Evolutionary conservation across 2,329 filamentous ascomycete species (phyloP), one percentile per base, ranked within the genome.

Genomic region (Hortaea werneckii): DNA sequence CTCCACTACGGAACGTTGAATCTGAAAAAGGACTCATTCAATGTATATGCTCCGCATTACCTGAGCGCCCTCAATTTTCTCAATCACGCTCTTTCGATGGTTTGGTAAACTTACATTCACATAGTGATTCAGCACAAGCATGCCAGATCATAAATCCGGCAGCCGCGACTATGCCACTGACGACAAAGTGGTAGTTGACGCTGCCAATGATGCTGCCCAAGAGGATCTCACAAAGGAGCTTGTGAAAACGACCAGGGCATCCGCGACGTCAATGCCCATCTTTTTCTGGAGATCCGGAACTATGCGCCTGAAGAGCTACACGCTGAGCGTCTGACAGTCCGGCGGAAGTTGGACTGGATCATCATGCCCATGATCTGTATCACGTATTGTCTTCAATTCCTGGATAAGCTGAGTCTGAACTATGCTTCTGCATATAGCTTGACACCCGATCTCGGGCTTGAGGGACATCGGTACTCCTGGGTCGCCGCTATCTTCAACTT

Each of bases 281-380:
- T 72, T n/a, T 73, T 67, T 45, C 60, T 67, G 6, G 69, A 72
- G 54, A 65, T 66, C 3, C 63, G 63, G 30, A 66, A 70, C 34
- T 64, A 71, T 32, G 65, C 67, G 0, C 51, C 62, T 12, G 67
- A 70, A 55, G 68, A 72, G 52, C 54, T 74, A 8, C 67, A 70
- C 43, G 58, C 55, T 1, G 69, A 73, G 49, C 60, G 67, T 4
- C 63, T 62, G 11, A 50, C 63, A 11, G 69, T 73, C 4, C 51
- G 69, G 28, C 59, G 62, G 41, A 69, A 72, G 50, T 62, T 73
- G 12, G 70, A 73, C 47, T 67, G 64, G 62, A 63, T 71, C 9
- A 68, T 73, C 34, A 65, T 73, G 63, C 70, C 70, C 6, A 69
- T 72, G 35, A 72, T 72, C 54, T 68, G 62, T 12, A 70, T 72